A percentile compares a stretch with the other conserved stretches of the same genome.
Conservation (phyloP, 495 filamentous ascomycete species). For the Aspergillus olivimuriae region DNA sequence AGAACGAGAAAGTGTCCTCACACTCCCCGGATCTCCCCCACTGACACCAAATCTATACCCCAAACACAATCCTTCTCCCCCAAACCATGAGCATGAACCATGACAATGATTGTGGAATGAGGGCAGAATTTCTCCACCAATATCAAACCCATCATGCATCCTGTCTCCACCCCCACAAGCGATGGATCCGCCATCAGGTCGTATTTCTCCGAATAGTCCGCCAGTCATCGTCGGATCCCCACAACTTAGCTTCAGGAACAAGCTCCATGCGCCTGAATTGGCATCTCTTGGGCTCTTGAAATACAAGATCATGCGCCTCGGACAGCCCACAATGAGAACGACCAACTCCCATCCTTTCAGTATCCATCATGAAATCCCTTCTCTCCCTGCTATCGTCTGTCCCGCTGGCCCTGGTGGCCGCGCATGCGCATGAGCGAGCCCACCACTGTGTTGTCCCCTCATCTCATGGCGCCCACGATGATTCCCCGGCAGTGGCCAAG, state of each 20-base stretch:
- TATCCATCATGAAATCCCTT: too few species aligned
- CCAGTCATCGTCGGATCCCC: neutral
- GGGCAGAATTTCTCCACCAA: slow-evolving; percentile 4
- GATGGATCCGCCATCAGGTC: too few species aligned
- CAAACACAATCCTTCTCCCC: too few species aligned
- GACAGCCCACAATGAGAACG: neutral
- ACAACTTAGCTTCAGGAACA: neutral
- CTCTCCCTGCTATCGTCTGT: slow-evolving; percentile 1
- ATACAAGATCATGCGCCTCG: neutral
- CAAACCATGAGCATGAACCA: too few species aligned
- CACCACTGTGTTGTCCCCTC: slow-evolving; percentile 12
- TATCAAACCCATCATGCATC: neutral
- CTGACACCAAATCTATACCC: too few species aligned
- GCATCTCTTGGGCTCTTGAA: too few species aligned
- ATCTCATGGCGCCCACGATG: slow-evolving; percentile 28
- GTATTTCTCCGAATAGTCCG: too few species aligned
- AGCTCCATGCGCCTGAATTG: neutral
- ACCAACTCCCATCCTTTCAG: too few species aligned
- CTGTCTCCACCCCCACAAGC: too few species aligned
- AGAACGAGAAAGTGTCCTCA: too few species aligned
- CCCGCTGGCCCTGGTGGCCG: neutral
- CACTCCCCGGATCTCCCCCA: too few species aligned
- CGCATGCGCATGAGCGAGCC: slow-evolving; percentile 1
- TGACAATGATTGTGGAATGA: neutral
- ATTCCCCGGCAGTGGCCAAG: slow-evolving; percentile 23